Evolutionary conservation across 2,329 filamentous ascomycete species (phyloP).

Genomic region (Aspergillus neotritici): DNA sequence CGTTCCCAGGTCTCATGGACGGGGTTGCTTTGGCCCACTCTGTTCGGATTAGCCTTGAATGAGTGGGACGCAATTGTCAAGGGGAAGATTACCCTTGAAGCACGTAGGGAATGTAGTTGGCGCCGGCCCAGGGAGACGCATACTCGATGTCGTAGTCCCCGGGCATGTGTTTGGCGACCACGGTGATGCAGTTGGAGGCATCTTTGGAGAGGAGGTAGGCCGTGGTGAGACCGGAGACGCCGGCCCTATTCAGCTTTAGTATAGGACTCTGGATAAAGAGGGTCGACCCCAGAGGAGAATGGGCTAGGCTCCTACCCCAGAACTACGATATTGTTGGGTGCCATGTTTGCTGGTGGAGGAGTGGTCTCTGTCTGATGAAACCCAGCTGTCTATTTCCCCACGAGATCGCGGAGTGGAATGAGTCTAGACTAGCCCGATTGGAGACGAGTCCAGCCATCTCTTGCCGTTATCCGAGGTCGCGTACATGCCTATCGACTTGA

Average conservation of each 20-base stretch:
- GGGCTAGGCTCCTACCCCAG: slow-evolving; percentile 27
- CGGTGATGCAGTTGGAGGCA: slow-evolving; percentile 55
- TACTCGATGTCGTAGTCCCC: slow-evolving; percentile 91
- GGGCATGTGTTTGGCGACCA: slow-evolving; percentile 84
- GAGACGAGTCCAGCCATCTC: no score
- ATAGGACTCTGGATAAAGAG: slow-evolving; percentile 6
- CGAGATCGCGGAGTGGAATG: no score
- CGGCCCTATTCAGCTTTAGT: slow-evolving; percentile 46
- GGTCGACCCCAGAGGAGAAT: neutral
- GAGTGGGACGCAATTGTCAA: neutral
- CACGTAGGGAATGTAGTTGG: slow-evolving; percentile 68
- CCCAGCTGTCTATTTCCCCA: no score
- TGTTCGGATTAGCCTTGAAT: slow-evolving; percentile 16
- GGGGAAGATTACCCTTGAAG: neutral
- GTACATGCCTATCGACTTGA: no score
- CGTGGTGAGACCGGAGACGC: slow-evolving; percentile 61
- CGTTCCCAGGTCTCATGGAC: slow-evolving; percentile 51
- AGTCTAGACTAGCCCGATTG: no score
- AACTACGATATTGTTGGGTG: slow-evolving; percentile 35
- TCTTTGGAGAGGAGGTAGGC: slow-evolving; percentile 57
- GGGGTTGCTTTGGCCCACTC: slow-evolving; percentile 36
- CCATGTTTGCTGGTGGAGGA: slow-evolving; percentile 19
- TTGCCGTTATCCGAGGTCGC: no score
- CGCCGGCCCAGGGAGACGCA: slow-evolving; percentile 81
- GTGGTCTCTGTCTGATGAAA: neutral